A percentile compares a stretch with the other conserved stretches of the same genome.
These are phyloP conservation scores for Exophiala mesophila DNA, from an alignment of 2,329 filamentous ascomycete species.

Conservation along the genomic window DNA sequence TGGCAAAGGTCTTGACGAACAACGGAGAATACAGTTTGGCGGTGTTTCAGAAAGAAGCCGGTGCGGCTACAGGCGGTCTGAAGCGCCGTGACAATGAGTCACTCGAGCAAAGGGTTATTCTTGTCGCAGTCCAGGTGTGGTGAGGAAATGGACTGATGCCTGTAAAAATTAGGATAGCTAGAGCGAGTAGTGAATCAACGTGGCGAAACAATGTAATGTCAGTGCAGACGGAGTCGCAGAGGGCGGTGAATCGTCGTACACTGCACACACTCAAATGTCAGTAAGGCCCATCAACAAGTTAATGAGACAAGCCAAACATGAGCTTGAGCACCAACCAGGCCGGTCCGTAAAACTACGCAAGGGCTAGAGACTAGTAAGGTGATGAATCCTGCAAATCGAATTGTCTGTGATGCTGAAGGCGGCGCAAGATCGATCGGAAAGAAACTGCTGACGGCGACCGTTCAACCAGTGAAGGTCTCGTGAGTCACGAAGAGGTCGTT, in stretches of 20 bases:
- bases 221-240: constrained; percentile 22
- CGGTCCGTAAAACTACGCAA: too few relatives aligned
- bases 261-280: constrained; percentile 20
- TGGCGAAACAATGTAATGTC: constrained; percentile 9
- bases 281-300: constrained; percentile 26
- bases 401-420: constrained; percentile 5
- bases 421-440: constrained; percentile 33
- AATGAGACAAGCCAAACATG: constrained; percentile 26
- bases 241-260: constrained; percentile 21
- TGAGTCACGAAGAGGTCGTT: constrained; percentile 37
- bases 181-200: too few relatives aligned
- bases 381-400: too few relatives aligned
- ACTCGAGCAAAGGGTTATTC: constrained; percentile 4
- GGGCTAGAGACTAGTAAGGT: too few relatives aligned
- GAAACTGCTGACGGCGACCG: constrained; percentile 26
- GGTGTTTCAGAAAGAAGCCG: constrained; percentile 30
- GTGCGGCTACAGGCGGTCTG: too few relatives aligned
- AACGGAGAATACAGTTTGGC: constrained; percentile 69
- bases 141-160: too few relatives aligned
- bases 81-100: too few relatives aligned
- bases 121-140: too few relatives aligned
- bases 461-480: constrained; percentile 62
- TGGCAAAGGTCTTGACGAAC: constrained; percentile 56
- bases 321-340: constrained; percentile 3
- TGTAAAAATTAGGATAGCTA: too few relatives aligned